Base-by-base conservation (phyloP, 257 asterid genomes). In the Solanum tarijense region DNA sequence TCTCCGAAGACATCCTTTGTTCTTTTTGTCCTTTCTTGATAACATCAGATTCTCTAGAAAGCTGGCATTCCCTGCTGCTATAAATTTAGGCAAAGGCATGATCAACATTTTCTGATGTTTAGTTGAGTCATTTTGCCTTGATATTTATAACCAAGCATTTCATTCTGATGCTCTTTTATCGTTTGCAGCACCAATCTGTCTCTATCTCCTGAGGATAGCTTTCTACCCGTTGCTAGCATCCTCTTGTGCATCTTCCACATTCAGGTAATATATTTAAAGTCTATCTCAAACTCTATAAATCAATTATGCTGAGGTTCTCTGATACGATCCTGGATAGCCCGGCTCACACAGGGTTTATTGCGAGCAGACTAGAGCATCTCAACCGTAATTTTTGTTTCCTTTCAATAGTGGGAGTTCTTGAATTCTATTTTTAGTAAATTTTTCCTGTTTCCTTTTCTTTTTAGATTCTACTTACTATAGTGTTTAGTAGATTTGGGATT, bases 191-290 rank as follows among this genome's bases (percentile, higher is more conserved):
- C 98, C 34, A 94, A 94, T 90, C 91, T 96, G 84, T 97, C 99
- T 29, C 88, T 97, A 85, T 96, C 96, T 85, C 99, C 98, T 1
- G 99, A 97, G 73, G 99, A 97, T 35, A 96, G 99, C 93, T 97
- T 98, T 99, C 92, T 97, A 91, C 99, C 99, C 58, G 89, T 97
- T 85, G 94, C 96, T 69, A 97, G 99, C 96, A 96, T 97, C 91
- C 91, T 96, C 91, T 92, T 95, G 48, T 93, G 99, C 94, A 94
- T 96, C 81, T 65, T 91, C 88, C 99, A 97, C 92, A 88, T 97
- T 89, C 99, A 96, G 98, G 99, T 97, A 72, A 58, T 73, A 60
- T 68, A 72, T 68, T 86, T 81, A 6, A 43, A 7, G 43, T 83
- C 87, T 88, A 86, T 21, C 52, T 48, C 72, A 39, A 76, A 16